A percentile compares a stretch with the other conserved stretches of the same genome.
Conservation (phyloP, 371 early-diverging fungal genomes). For the Mortierella sp. region DNA sequence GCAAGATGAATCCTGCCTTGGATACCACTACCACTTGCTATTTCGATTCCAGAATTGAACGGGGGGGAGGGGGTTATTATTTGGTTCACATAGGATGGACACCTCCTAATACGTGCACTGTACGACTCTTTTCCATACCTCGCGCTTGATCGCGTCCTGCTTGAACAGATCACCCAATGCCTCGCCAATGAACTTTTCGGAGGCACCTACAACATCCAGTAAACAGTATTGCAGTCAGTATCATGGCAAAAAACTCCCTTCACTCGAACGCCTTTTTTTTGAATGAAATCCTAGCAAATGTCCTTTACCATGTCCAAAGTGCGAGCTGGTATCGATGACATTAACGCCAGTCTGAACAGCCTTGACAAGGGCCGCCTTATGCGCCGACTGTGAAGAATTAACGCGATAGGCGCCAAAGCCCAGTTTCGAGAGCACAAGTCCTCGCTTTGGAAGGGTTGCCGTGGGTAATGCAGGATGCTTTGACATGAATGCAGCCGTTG, state of each 20-base stretch:
- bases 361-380: slow-evolving; percentile 66
- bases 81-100: neutral
- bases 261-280: neutral
- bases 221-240: neutral
- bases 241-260: neutral
- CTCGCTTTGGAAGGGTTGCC: slow-evolving; percentile 59
- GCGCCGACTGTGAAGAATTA: slow-evolving; percentile 49
- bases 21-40: slow-evolving; percentile 74
- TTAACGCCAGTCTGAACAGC: slow-evolving; percentile 77
- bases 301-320: slow-evolving; percentile 77
- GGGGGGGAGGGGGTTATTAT: neutral
- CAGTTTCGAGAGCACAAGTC: slow-evolving; percentile 65
- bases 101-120: too few species aligned
- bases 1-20: slow-evolving; percentile 78
- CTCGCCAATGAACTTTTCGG: slow-evolving; percentile 73
- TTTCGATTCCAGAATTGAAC: neutral
- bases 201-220: slow-evolving; percentile 58
- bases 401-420: slow-evolving; percentile 77
- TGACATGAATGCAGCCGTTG: slow-evolving; percentile 44
- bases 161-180: slow-evolving; percentile 61
- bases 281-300: too few species aligned
- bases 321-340: slow-evolving; percentile 81
- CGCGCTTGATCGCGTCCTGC: slow-evolving; percentile 61
- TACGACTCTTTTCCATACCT: slow-evolving; percentile 37
- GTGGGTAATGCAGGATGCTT: slow-evolving; percentile 39